Evolutionary conservation across 2,329 filamentous ascomycete species (phyloP).

Genomic region (Fusarium compactum): DNA sequence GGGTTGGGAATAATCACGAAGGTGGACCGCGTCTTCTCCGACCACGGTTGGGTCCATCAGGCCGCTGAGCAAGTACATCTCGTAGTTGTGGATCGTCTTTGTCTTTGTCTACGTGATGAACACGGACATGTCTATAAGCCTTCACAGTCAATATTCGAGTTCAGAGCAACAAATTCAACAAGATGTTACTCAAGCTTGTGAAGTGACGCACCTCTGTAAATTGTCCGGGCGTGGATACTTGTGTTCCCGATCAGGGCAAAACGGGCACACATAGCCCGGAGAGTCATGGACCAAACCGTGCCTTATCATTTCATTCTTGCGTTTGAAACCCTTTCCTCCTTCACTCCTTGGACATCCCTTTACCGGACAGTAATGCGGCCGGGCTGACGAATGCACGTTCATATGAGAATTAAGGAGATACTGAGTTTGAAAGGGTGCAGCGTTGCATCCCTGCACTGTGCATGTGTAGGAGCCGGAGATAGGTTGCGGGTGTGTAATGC

Average conservation of each 20-base stretch:
- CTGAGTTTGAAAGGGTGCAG: constrained; percentile 80
- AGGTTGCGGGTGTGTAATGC: constrained; percentile 64
- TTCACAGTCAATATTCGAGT: constrained; percentile 16
- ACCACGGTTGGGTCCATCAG: constrained; percentile 85
- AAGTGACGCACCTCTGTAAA: constrained; percentile 78
- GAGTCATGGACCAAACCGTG: constrained; percentile 92
- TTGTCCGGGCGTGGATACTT: constrained; percentile 97
- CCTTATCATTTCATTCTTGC: constrained; percentile 79
- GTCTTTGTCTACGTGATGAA: constrained; percentile 90
- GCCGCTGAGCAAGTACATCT: constrained; percentile 86
- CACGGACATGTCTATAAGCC: constrained; percentile 81
- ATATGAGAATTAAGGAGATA: constrained; percentile 84
- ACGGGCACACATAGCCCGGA: constrained; percentile 95
- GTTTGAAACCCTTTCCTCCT: constrained; percentile 76
- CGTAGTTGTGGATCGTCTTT: constrained; percentile 86
- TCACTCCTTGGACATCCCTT: constrained; percentile 72
- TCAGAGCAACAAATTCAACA: not conserved
- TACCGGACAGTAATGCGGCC: constrained; percentile 75
- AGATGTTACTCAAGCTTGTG: not conserved
- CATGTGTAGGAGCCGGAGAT: constrained; percentile 70
- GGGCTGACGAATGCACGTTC: constrained; percentile 74
- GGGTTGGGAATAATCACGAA: constrained; percentile 31
- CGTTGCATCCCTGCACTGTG: constrained; percentile 72
- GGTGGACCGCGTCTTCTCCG: constrained; percentile 74
- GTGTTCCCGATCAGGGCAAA: constrained; percentile 93